Evolutionary conservation across 495 filamentous ascomycete species (phyloP).

Genomic region (Neurospora sp.): DNA sequence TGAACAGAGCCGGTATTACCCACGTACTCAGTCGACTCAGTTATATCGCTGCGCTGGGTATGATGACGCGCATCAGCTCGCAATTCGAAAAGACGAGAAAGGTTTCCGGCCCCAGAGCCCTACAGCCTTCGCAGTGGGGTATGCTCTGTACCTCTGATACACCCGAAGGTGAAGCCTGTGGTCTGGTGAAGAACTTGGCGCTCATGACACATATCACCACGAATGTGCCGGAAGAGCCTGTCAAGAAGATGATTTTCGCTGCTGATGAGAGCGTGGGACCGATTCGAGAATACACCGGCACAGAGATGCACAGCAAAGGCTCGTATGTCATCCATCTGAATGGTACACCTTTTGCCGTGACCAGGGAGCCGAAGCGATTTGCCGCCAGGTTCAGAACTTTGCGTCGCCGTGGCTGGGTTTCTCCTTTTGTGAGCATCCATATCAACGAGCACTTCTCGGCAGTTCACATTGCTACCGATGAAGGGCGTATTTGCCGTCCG

Average conservation of each 20-base stretch:
- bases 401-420: conserved; percentile 77
- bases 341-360: conserved; percentile 81
- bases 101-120: conserved; percentile 83
- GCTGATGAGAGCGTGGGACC: conserved; percentile 47
- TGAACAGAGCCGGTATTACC: conserved; percentile 94
- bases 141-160: conserved; percentile 97
- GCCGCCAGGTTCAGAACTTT: conserved; percentile 71
- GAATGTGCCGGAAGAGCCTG: conserved; percentile 80
- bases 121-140: conserved; percentile 95
- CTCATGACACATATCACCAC: conserved; percentile 99
- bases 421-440: conserved; percentile 89
- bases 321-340: conserved; percentile 89
- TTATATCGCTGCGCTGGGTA: conserved; percentile 95
- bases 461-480: conserved; percentile 93
- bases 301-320: conserved; percentile 73
- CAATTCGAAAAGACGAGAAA: conserved; percentile 99
- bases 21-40: conserved; percentile 92
- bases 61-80: conserved; percentile 98
- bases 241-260: conserved; percentile 71
- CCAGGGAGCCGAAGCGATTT: conserved; percentile 72
- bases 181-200: conserved; percentile 95
- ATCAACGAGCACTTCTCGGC: conserved; percentile 86
- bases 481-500: conserved; percentile 89
- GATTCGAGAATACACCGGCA: conserved; percentile 60
- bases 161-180: conserved; percentile 95